Conservation (phyloP, 176 grass and related monocot genomes). For the Avena insularis region DNA sequence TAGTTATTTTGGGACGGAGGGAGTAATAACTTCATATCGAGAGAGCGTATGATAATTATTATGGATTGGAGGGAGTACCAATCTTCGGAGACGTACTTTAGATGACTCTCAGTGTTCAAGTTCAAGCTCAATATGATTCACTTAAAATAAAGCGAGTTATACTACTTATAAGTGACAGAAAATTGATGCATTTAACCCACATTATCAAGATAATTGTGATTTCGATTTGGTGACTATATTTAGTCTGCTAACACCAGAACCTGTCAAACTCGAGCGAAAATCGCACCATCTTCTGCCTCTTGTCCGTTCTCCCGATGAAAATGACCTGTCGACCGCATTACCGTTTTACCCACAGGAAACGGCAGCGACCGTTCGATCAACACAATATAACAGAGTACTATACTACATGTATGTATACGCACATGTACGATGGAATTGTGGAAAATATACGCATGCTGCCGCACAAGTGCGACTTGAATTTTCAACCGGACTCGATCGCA, state of each 20-base stretch:
- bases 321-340: conserved; percentile 9
- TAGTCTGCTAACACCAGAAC: not conserved
- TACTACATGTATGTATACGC: too few relatives aligned
- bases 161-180: not conserved
- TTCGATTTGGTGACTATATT: too few relatives aligned
- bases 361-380: too few relatives aligned
- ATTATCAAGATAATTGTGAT: not conserved
- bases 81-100: not conserved
- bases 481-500: conserved; percentile 20
- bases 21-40: too few relatives aligned
- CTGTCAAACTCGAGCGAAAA: not conserved
- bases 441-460: conserved; percentile 4
- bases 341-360: conserved; percentile 5
- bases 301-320: not conserved
- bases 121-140: not conserved
- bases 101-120: not conserved
- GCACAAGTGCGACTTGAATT: conserved; percentile 34
- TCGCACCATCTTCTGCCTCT: not conserved
- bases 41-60: too few relatives aligned
- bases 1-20: too few relatives aligned
- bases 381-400: too few relatives aligned
- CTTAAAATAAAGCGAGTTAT: too few relatives aligned
- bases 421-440: not conserved
- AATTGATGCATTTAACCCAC: not conserved
- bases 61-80: too few relatives aligned